phyloP scores from a whole-genome alignment of 2,329 filamentous ascomycete genomes.

The Fusarium globosum region DNA sequence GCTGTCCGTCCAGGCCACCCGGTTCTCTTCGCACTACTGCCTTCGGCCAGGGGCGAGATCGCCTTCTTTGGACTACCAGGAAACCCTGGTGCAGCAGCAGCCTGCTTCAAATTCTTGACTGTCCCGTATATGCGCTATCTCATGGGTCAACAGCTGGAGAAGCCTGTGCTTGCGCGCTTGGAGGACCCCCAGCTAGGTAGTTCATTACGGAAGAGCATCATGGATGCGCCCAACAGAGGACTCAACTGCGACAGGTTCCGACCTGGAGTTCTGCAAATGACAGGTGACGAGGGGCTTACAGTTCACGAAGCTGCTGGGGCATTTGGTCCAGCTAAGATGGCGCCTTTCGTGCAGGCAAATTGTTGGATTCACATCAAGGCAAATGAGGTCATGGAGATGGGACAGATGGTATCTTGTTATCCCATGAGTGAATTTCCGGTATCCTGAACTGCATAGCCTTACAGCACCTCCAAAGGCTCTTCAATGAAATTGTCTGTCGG shows the following conservation, averaged over 20 bases:
- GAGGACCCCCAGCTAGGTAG: neutral
- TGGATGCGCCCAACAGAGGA: neutral
- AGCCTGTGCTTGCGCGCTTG: neutral
- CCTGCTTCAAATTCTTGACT: neutral
- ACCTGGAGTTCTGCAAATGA: neutral
- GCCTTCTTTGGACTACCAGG: neutral
- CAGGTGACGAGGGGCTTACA: fast-evolving
- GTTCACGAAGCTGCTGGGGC: neutral
- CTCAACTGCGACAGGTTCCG: neutral
- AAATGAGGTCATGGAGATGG: neutral
- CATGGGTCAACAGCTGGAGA: fast-evolving
- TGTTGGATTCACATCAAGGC: slow-evolving; percentile 4
- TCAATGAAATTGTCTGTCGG: neutral
- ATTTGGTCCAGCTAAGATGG: neutral
- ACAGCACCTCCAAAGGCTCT: neutral
- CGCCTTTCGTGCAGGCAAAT: neutral
- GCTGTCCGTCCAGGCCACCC: neutral
- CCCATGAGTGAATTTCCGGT: neutral
- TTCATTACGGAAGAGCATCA: neutral
- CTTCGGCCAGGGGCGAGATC: fast-evolving
- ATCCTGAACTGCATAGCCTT: too few relatives aligned
- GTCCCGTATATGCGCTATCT: neutral
- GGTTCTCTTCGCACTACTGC: neutral
- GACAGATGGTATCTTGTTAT: neutral
- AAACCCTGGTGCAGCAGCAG: neutral